Percentiles rank a stretch among this genome's conserved stretches.
phyloP scores from a whole-genome alignment of 805 yeast species.

The Wickerhamomyces silvicola region DNA sequence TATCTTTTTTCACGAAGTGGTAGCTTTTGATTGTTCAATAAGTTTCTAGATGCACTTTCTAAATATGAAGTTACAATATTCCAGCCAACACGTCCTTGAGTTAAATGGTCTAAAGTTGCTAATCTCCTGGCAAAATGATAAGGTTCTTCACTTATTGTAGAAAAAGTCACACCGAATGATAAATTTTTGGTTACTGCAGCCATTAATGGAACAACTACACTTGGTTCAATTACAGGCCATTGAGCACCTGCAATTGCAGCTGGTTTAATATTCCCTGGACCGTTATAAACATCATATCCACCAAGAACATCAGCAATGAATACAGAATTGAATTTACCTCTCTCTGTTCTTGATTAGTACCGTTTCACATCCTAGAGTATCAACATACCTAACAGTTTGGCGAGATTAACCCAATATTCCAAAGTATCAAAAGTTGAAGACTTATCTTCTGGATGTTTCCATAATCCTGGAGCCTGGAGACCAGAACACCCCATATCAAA shows the following conservation, averaged over 20 bases:
- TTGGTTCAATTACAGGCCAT: no score
- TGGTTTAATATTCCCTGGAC: slow-evolving; percentile 25
- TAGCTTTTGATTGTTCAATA: slow-evolving; percentile 24
- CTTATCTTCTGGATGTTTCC: slow-evolving; percentile 6
- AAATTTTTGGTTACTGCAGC: slow-evolving; percentile 30
- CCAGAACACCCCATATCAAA: slow-evolving; percentile 28
- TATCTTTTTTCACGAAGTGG: slow-evolving; percentile 30
- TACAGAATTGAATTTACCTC: slow-evolving; percentile 28
- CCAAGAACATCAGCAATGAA: slow-evolving; percentile 32
- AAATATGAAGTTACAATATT: slow-evolving; percentile 32
- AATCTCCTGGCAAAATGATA: slow-evolving; percentile 32
- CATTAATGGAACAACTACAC: no score
- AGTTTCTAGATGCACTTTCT: slow-evolving; percentile 31
- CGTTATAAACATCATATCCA: slow-evolving; percentile 28
- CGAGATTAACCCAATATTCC: slow-evolving; percentile 30
- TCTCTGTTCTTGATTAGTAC: no score
- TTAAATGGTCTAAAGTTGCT: slow-evolving; percentile 34
- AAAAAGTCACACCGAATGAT: slow-evolving; percentile 30
- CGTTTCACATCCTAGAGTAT: no score
- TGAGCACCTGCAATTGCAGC: slow-evolving; percentile 30
- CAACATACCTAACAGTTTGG: no score
- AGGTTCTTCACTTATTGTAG: slow-evolving; percentile 34
- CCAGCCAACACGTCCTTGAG: slow-evolving; percentile 37
- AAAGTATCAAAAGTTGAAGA: no score
- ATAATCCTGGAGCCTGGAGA: slow-evolving; percentile 3